A percentile compares a stretch with the other conserved stretches of the same genome.
Evolutionary conservation across 768 basidiomycete genomes (phyloP).

Genomic region (Gymnopilus dilepis): DNA sequence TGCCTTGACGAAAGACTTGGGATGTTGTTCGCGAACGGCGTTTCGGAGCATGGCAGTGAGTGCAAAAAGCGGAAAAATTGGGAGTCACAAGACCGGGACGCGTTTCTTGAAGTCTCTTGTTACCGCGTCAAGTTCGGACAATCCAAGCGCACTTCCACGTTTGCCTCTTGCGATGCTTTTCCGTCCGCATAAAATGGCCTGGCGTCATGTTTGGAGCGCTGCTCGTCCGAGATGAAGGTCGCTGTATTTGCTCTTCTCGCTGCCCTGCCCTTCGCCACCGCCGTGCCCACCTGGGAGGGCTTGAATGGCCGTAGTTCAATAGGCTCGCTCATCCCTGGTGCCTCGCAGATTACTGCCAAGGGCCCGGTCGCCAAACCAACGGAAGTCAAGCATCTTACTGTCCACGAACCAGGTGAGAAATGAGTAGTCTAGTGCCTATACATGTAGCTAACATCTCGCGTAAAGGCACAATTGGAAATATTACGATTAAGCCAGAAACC

Average conservation of each 20-base stretch:
- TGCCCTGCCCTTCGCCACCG: conserved; percentile 30
- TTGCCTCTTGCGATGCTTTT: conserved; percentile 33
- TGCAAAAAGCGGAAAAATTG: conserved; percentile 22
- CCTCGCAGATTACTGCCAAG: conserved; percentile 45
- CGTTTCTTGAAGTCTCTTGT: conserved; percentile 10
- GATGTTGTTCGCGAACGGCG: conserved; percentile 10
- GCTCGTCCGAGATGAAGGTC: conserved; percentile 11
- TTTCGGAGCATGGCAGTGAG: conserved; percentile 23
- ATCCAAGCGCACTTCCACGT: conserved; percentile 27
- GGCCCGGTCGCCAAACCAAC: conserved; percentile 29
- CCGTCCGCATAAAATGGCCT: conserved; percentile 28
- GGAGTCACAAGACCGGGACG: conserved; percentile 23
- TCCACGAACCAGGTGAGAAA: conserved; percentile 41
- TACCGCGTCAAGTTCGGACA: conserved; percentile 31
- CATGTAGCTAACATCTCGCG: not conserved
- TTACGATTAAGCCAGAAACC: conserved; percentile 44
- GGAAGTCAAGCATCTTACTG: conserved; percentile 36
- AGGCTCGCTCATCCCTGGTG: conserved; percentile 45
- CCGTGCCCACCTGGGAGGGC: conserved; percentile 51
- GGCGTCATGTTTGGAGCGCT: not conserved
- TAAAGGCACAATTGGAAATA: conserved; percentile 52
- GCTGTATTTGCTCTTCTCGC: conserved; percentile 25
- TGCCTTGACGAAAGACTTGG: conserved; percentile 10
- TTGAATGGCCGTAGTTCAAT: conserved; percentile 41
- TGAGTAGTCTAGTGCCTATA: no score